These are phyloP conservation scores for Acorus gramineus DNA, from an alignment of 106 monocot species.

Conservation along the genomic window DNA sequence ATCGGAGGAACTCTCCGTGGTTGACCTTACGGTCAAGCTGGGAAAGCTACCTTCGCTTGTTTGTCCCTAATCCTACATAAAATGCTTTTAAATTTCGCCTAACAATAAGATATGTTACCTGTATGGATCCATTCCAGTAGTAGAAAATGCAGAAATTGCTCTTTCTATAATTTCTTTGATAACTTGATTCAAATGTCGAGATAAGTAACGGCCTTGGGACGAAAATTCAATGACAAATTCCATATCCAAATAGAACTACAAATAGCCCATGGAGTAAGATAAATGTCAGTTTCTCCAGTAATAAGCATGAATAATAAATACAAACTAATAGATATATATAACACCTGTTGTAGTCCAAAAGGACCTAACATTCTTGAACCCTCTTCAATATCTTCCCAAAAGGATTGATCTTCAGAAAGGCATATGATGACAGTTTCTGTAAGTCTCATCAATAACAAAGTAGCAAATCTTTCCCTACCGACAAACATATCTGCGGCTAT, in stretches of 20 bases:
- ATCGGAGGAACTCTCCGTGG: too few species aligned
- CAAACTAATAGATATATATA: neutral
- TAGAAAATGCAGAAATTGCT: slow-evolving; percentile 82
- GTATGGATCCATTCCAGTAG: slow-evolving; percentile 73
- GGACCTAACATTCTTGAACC: slow-evolving; percentile 69
- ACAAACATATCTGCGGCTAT: slow-evolving; percentile 83
- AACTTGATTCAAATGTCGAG: slow-evolving; percentile 80
- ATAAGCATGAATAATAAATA: neutral
- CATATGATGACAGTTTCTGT: slow-evolving; percentile 83
- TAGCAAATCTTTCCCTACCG: slow-evolving; percentile 91
- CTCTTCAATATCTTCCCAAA: slow-evolving; percentile 94
- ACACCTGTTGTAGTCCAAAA: slow-evolving; percentile 80
- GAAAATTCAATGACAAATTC: slow-evolving; percentile 80
- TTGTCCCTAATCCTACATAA: too few species aligned
- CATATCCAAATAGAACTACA: slow-evolving; percentile 97
- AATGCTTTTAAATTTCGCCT: too few species aligned
- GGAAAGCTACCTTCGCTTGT: too few species aligned
- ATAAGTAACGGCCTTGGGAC: slow-evolving; percentile 75
- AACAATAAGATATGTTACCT: too few species aligned
- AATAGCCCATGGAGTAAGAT: slow-evolving; percentile 3
- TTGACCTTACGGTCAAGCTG: too few species aligned
- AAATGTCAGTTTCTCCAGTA: neutral
- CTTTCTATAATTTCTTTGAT: slow-evolving; percentile 72
- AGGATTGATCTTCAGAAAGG: slow-evolving; percentile 78
- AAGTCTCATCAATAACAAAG: slow-evolving; percentile 77